Evolutionary conservation across 805 yeast genomes (phyloP).

Genomic region (Metschnikowia anglica): DNA sequence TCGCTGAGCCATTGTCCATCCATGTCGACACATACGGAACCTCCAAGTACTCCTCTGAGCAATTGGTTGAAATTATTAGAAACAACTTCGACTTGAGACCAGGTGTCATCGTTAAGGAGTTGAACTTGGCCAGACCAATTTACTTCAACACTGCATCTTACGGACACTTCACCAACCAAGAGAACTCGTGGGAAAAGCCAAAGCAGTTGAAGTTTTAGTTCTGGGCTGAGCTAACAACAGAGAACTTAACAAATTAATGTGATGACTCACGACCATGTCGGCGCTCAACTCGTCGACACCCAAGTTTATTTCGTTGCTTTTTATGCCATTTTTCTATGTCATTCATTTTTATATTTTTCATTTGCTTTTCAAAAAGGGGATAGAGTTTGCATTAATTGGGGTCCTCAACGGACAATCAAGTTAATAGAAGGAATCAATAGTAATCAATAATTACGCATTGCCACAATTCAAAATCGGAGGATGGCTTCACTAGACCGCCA

Average conservation of each 20-base stretch:
- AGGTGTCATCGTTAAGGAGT: constrained; percentile 95
- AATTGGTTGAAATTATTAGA: constrained; percentile 87
- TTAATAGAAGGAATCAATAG: constrained; percentile 19
- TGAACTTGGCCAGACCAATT: constrained; percentile 98
- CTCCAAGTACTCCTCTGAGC: constrained; percentile 81
- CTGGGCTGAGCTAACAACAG: constrained; percentile 3
- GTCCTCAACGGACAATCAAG: constrained; percentile 50
- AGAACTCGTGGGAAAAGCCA: constrained; percentile 98
- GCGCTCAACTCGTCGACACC: constrained; percentile 49
- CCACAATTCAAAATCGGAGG: no score
- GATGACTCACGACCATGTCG: constrained; percentile 39
- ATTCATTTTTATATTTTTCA: constrained; percentile 19
- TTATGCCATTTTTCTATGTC: constrained; percentile 13
- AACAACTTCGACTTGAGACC: constrained; percentile 99
- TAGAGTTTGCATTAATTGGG: constrained; percentile 40
- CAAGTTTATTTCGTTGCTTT: constrained; percentile 20
- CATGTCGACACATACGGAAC: constrained; percentile 99
- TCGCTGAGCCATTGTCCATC: constrained; percentile 98
- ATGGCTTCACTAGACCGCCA: no score
- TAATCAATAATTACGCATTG: background rate
- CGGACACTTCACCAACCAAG: constrained; percentile 99
- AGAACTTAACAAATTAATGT: constrained; percentile 34
- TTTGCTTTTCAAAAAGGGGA: constrained; percentile 32
- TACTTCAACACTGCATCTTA: constrained; percentile 98
- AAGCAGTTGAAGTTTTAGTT: constrained; percentile 64